Evolutionary conservation across 2,329 filamentous ascomycete genomes (phyloP).

Genomic region (Aspergillus puulaauensis): DNA sequence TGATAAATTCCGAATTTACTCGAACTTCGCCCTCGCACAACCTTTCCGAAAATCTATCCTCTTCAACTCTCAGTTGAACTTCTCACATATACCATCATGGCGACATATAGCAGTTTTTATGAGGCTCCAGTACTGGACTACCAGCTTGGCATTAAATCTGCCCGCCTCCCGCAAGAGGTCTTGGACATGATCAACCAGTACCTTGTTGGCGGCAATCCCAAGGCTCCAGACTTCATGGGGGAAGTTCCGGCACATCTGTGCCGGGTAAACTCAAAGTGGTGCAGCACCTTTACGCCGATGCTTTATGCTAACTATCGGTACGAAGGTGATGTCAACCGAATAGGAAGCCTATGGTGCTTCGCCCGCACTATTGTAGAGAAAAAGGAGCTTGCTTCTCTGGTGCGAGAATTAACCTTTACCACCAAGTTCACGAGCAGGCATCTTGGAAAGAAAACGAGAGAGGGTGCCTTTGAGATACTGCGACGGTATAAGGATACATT

Average conservation of each 20-base stretch:
- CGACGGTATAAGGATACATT: too few species aligned
- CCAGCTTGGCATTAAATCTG: background rate
- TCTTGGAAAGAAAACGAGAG: background rate
- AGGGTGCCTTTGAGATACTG: too few species aligned
- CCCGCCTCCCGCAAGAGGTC: background rate
- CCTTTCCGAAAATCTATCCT: too few species aligned
- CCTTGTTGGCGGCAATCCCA: background rate
- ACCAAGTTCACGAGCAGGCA: background rate
- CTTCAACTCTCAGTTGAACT: too few species aligned
- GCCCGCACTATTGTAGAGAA: background rate
- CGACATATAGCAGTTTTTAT: too few species aligned
- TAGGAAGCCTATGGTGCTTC: background rate
- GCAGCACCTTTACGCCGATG: background rate
- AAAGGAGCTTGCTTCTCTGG: background rate
- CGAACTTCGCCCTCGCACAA: too few species aligned
- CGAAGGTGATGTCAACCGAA: background rate
- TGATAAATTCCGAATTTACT: too few species aligned
- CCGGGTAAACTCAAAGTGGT: background rate
- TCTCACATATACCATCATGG: too few species aligned
- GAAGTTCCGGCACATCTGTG: background rate
- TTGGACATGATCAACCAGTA: background rate
- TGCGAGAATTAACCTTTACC: background rate
- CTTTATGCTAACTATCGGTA: background rate
- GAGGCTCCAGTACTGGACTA: too few species aligned
- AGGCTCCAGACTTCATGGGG: background rate